Percentiles rank a stretch among this genome's conserved stretches.
phyloP scores from a whole-genome alignment of 345 rosid genomes.

The Boechera stricta region DNA sequence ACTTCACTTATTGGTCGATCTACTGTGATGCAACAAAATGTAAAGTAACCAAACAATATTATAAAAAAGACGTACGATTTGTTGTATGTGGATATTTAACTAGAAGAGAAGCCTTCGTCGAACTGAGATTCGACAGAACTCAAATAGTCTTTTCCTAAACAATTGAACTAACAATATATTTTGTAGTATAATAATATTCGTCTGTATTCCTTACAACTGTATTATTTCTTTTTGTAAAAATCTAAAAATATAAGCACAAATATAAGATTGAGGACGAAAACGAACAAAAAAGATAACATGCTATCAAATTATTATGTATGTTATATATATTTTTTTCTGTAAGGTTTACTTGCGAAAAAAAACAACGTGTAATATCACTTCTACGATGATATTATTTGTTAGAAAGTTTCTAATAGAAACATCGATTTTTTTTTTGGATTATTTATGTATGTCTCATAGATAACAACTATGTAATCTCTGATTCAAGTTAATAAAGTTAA shows the following conservation, averaged over 20 bases:
- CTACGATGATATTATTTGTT: neutral
- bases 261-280: too few species aligned
- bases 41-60: slow-evolving; percentile 12
- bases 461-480: neutral
- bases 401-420: neutral
- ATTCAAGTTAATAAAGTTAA: neutral
- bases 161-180: slow-evolving; percentile 4
- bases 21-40: slow-evolving; percentile 23
- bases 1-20: slow-evolving; percentile 34
- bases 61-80: neutral
- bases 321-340: too few species aligned
- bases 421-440: neutral
- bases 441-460: too few species aligned
- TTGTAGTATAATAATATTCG: neutral
- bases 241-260: too few species aligned
- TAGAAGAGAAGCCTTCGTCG: slow-evolving; percentile 2
- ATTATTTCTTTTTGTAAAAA: neutral
- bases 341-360: too few species aligned
- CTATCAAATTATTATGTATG: too few species aligned
- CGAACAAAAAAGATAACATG: too few species aligned
- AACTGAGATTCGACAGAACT: slow-evolving; percentile 32
- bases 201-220: neutral
- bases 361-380: neutral
- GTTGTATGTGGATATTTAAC: slow-evolving; percentile 9
- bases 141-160: slow-evolving; percentile 2